Evolutionary conservation across 306 rosid genomes (phyloP).

Genomic region (Inga laurina): DNA sequence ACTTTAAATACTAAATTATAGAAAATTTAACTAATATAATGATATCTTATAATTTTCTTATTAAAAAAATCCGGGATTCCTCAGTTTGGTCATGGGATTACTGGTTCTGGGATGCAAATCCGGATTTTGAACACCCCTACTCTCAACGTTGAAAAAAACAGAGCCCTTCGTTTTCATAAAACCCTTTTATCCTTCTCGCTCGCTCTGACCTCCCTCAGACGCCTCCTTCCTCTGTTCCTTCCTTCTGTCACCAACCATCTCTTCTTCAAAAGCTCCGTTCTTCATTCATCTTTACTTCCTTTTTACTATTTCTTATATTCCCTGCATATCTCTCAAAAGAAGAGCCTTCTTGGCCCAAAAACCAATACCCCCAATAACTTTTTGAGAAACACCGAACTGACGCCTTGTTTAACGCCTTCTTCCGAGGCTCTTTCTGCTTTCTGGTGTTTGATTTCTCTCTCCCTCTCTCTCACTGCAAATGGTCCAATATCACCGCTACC

Average conservation of each 20-base stretch:
- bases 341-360: neutral
- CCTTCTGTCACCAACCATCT: neutral
- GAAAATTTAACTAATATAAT: too few species aligned
- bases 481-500: slow-evolving; percentile 61
- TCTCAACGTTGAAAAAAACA: neutral
- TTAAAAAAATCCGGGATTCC: too few species aligned
- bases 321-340: neutral
- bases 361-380: neutral
- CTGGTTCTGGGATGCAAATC: too few species aligned
- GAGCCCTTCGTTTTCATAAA: neutral
- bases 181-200: neutral
- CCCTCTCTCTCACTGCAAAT: slow-evolving; percentile 26
- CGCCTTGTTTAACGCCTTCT: neutral
- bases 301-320: neutral
- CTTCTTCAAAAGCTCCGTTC: neutral
- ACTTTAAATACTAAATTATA: too few species aligned
- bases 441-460: neutral
- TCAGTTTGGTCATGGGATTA: too few species aligned
- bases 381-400: neutral
- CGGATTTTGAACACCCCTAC: too few species aligned
- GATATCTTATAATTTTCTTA: too few species aligned
- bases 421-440: neutral
- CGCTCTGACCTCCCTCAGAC: neutral
- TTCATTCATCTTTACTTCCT: neutral
- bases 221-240: neutral